phyloP scores from a whole-genome alignment of 2,329 filamentous ascomycete species.

The Pseudogymnoascus sp. region DNA sequence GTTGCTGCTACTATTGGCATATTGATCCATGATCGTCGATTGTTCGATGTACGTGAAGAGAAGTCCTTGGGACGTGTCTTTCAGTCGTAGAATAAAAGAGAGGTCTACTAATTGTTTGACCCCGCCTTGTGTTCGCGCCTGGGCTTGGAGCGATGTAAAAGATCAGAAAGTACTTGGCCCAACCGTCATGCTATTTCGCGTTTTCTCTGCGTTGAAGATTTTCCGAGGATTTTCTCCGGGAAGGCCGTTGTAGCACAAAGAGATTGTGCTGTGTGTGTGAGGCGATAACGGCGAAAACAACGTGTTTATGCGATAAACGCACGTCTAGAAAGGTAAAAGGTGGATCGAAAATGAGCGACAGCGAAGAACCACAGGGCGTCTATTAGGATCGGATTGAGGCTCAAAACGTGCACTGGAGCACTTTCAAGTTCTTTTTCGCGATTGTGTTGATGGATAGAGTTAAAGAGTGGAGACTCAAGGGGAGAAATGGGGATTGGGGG shows the following conservation, averaged over 20 bases:
- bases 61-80: slow-evolving; percentile 6
- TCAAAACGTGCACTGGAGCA: slow-evolving; percentile 10
- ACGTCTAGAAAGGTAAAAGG: background rate
- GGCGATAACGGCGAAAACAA: slow-evolving; percentile 12
- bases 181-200: slow-evolving; percentile 11
- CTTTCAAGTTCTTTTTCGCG: slow-evolving; percentile 11
- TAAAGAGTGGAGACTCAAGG: slow-evolving; percentile 11
- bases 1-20: slow-evolving; percentile 10
- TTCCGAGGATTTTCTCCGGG: slow-evolving; percentile 13
- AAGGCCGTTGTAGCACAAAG: background rate
- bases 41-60: slow-evolving; percentile 6
- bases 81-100: background rate
- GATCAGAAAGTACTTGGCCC: background rate
- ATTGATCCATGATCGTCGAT: slow-evolving; percentile 11
- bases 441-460: slow-evolving; percentile 12
- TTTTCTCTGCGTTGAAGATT: slow-evolving; percentile 13
- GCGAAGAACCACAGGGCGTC: slow-evolving; percentile 10
- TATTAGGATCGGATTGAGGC: slow-evolving; percentile 2
- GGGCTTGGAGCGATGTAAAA: slow-evolving; percentile 11
- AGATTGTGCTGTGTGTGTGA: slow-evolving; percentile 2
- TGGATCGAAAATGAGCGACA: slow-evolving; percentile 10
- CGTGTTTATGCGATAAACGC: slow-evolving; percentile 12
- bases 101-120: slow-evolving; percentile 6
- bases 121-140: slow-evolving; percentile 10
- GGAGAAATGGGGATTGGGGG: slow-evolving; percentile 5